Evolutionary conservation across 495 filamentous ascomycete species (phyloP).

Genomic region (Trichoderma asperelloides): DNA sequence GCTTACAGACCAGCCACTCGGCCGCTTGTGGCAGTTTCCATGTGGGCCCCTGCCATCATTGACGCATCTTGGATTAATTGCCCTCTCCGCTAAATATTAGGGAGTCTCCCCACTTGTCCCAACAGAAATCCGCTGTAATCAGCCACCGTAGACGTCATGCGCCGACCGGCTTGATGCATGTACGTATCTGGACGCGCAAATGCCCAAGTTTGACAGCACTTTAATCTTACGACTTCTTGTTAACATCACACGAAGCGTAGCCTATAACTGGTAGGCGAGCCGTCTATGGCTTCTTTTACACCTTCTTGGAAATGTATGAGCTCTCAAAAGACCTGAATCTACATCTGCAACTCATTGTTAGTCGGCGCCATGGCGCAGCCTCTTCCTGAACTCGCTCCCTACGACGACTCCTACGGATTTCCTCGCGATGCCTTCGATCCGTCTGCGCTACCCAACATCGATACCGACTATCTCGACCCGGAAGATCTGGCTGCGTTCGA

Average conservation of each 20-base stretch:
- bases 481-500: conserved; percentile 49
- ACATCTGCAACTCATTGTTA: neutral
- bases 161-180: neutral
- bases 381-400: neutral
- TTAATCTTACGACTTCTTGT: neutral
- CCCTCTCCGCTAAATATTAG: too few relatives aligned
- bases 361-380: neutral
- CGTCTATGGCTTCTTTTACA: neutral
- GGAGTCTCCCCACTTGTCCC: too few relatives aligned
- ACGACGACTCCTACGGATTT: conserved; percentile 30
- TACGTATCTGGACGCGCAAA: neutral
- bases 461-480: conserved; percentile 55
- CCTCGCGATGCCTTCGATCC: conserved; percentile 38
- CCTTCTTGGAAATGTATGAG: neutral
- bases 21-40: too few relatives aligned
- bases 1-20: neutral
- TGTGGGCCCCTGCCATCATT: too few relatives aligned
- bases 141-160: conserved; percentile 3
- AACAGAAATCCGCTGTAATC: neutral
- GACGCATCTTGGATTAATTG: too few relatives aligned
- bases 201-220: neutral
- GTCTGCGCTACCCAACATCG: conserved; percentile 50
- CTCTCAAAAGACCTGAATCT: neutral
- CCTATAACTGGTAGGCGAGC: neutral
- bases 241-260: neutral